Evolutionary conservation across 1,284 basidiomycete species (phyloP), one percentile per base, ranked within the genome.

Genomic region (Polyporus tsugae): DNA sequence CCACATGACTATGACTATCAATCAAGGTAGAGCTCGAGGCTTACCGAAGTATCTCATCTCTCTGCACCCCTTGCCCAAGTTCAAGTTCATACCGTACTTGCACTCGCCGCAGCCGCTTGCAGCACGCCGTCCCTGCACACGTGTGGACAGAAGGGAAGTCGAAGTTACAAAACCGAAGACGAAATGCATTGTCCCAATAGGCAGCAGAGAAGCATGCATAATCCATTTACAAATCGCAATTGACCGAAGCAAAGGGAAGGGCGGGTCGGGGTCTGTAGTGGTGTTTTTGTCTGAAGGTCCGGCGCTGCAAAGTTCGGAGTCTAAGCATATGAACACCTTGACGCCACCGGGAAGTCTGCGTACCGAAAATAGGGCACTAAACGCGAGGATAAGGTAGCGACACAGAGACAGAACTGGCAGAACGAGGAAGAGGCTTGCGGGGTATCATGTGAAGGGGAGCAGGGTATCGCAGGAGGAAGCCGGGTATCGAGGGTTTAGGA

Each of bases 171-270:
- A 62, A 53, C 35, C 46, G 61, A 62, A 41, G 22, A 36, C 11
- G 22, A 49, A 61, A 64, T 67, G 62, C 35, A 67, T 67, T 67
- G 66, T 61, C 38, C 59, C 15, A 55, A 44, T 22, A 25, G 22
- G n/a, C 58, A 67, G 66, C 62, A 64, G 29, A 49, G 29, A 33
- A 67, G 66, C 66, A 67, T 60, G 59, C 58, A 35, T n/a, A 52
- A 55, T 44, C 58, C 58, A 49, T 52, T 29, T 61, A 67, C 66
- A 55, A 42, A 19, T 58, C 38, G 62, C 41, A 44, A 41, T 36
- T 25, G 46, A 49, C 46, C n/a, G 62, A 58, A 67, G 62, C 66
- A 64, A 60, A 62, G 25, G 53, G 58, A 63, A 57, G 62, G 33
- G 44, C 13, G 19, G 62, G 33, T 33, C 13, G 19, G n/a, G 52